A percentile compares a stretch with the other conserved stretches of the same genome.
Conservation (phyloP, 306 rosid genomes). For the Aeschynomene evenia region DNA sequence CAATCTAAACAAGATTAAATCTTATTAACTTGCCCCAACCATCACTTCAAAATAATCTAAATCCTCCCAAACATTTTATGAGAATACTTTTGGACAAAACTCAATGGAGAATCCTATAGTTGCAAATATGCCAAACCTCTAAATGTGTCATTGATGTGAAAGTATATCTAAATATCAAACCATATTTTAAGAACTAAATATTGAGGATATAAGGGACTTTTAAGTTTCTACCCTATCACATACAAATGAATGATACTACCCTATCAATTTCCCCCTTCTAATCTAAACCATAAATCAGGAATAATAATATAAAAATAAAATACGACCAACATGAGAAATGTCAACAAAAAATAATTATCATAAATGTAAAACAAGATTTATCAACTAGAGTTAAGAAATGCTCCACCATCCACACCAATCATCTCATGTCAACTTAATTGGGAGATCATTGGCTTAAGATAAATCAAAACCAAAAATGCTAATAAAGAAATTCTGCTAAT, state of each 20-base stretch:
- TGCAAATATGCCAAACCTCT: no score
- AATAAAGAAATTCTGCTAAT: slow-evolving; percentile 29
- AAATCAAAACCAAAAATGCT: slow-evolving; percentile 38
- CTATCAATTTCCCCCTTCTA: neutral
- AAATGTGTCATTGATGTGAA: no score
- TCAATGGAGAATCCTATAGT: no score
- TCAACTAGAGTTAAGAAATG: slow-evolving; percentile 42
- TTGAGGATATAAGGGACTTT: no score
- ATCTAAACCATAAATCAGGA: neutral
- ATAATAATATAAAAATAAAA: slow-evolving; percentile 9
- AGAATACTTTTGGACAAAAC: no score
- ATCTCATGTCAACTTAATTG: slow-evolving; percentile 45
- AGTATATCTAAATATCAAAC: no score
- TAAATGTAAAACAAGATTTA: slow-evolving; percentile 45
- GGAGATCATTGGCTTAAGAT: slow-evolving; percentile 45
- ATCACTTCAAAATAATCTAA: no score
- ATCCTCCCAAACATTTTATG: no score
- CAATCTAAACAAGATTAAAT: no score
- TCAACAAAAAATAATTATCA: slow-evolving; percentile 21
- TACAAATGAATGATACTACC: neutral
- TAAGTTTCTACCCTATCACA: neutral
- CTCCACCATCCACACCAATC: slow-evolving; percentile 41
- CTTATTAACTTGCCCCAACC: no score
- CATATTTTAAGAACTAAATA: no score
- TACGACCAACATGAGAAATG: slow-evolving; percentile 14